phyloP scores from a whole-genome alignment of 1,284 basidiomycete species.

The Ganoderma resinaceum region DNA sequence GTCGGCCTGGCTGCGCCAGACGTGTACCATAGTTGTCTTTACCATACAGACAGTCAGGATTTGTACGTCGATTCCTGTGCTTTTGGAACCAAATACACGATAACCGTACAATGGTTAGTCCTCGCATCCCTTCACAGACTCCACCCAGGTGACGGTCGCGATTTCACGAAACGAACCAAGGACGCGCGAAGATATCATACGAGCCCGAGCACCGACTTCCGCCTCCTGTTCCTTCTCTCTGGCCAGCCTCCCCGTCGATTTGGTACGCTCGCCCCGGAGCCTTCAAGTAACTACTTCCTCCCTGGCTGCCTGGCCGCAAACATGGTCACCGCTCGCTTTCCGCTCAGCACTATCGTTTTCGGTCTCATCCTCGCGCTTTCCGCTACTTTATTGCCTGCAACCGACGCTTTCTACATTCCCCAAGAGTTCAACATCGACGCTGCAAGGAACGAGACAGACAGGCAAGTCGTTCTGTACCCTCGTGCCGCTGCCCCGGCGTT shows the following conservation, averaged over 20 bases:
- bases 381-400: not conserved
- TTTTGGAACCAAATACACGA: not conserved
- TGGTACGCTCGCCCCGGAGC: not conserved
- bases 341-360: constrained; percentile 7
- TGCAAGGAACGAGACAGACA: constrained; percentile 1
- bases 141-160: not conserved
- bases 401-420: constrained; percentile 27
- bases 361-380: constrained; percentile 12
- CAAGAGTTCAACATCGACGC: constrained; percentile 23
- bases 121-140: not conserved
- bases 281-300: not conserved
- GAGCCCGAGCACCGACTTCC: not conserved
- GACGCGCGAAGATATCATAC: not conserved
- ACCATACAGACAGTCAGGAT: not conserved
- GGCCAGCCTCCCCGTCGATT: constrained; percentile 1
- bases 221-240: not conserved
- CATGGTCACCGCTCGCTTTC: constrained; percentile 6
- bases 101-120: not conserved
- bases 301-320: constrained; percentile 8
- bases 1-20: constrained; percentile 4
- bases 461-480: not conserved
- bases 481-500: constrained; percentile 20
- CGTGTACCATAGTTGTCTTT: constrained; percentile 9
- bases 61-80: not conserved
- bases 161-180: constrained; percentile 8